Percentiles rank a stretch among this genome's conserved stretches.
These are phyloP conservation scores for Allium cepa DNA, from an alignment of 106 monocot genomes.

Conservation along the genomic window DNA sequence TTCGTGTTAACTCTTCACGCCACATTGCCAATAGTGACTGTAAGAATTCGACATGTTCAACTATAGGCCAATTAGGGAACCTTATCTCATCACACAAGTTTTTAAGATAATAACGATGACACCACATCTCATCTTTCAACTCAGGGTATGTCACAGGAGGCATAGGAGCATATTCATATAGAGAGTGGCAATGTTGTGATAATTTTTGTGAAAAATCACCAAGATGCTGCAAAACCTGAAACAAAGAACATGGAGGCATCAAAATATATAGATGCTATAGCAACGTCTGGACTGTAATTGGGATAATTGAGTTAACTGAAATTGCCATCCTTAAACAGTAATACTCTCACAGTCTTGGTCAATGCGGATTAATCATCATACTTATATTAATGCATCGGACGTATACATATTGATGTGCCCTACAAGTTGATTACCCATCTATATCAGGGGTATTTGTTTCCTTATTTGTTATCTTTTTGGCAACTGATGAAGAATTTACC, in stretches of 20 bases:
- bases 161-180: slow-evolving; percentile 99
- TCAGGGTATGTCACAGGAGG: slow-evolving; percentile 98
- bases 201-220: slow-evolving; percentile 99
- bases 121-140: slow-evolving; percentile 99
- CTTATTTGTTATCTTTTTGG: too few relatives aligned
- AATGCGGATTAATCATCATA: too few relatives aligned
- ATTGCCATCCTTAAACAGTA: too few relatives aligned
- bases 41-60: slow-evolving; percentile 97
- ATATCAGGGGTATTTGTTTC: too few relatives aligned
- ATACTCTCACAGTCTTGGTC: too few relatives aligned
- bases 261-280: not conserved
- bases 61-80: slow-evolving; percentile 98
- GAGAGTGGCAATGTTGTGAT: slow-evolving; percentile 89
- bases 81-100: slow-evolving; percentile 97
- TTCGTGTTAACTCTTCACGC: slow-evolving; percentile 95
- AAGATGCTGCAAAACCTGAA: slow-evolving; percentile 94
- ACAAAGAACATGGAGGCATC: slow-evolving; percentile 6
- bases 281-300: too few relatives aligned
- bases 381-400: too few relatives aligned
- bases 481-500: too few relatives aligned
- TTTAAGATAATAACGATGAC: slow-evolving; percentile 94
- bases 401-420: too few relatives aligned
- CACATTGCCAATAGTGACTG: slow-evolving; percentile 96
- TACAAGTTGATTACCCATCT: too few relatives aligned
- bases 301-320: too few relatives aligned